Evolutionary conservation across 345 rosid genomes (phyloP).

Genomic region (Salix exigua): DNA sequence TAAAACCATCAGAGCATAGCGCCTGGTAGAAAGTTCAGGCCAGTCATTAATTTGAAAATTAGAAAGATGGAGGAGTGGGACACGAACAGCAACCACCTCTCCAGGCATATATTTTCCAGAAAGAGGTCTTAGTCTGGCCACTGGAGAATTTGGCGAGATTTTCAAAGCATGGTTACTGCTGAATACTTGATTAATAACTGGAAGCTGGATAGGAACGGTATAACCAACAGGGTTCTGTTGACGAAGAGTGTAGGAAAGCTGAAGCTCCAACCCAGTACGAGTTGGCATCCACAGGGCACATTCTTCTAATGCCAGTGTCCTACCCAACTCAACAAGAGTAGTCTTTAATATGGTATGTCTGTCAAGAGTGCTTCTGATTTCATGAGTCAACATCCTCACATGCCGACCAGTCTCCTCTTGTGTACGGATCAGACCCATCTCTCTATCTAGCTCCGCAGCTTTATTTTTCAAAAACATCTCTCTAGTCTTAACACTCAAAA

Average conservation of each 20-base stretch:
- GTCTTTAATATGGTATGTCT: constrained; percentile 88
- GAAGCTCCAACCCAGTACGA: constrained; percentile 89
- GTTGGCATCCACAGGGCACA: constrained; percentile 99
- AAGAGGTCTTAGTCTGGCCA: constrained; percentile 79
- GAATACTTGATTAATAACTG: constrained; percentile 90
- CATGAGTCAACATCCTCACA: constrained; percentile 96
- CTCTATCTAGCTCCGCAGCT: constrained; percentile 96
- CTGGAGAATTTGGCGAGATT: constrained; percentile 84
- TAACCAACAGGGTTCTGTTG: constrained; percentile 92
- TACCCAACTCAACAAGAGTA: constrained; percentile 89
- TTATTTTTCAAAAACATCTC: constrained; percentile 87
- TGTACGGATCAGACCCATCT: constrained; percentile 94
- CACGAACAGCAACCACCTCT: constrained; percentile 93
- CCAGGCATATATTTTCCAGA: constrained; percentile 82
- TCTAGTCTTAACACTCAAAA: constrained; percentile 85
- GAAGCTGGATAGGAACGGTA: constrained; percentile 92
- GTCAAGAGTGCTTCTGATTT: constrained; percentile 91
- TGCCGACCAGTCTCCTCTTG: constrained; percentile 97
- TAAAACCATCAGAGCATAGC: constrained; percentile 94
- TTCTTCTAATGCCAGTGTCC: constrained; percentile 86
- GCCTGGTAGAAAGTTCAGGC: constrained; percentile 96
- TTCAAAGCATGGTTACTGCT: constrained; percentile 62
- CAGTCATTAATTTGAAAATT: constrained; percentile 95
- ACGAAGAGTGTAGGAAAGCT: constrained; percentile 84
- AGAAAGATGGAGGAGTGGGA: constrained; percentile 91